Percentiles rank a stretch among this genome's conserved stretches.
These are phyloP conservation scores for Stagonosporopsis rhizophila DNA, from an alignment of 2,329 filamentous ascomycete genomes.

Conservation along the genomic window DNA sequence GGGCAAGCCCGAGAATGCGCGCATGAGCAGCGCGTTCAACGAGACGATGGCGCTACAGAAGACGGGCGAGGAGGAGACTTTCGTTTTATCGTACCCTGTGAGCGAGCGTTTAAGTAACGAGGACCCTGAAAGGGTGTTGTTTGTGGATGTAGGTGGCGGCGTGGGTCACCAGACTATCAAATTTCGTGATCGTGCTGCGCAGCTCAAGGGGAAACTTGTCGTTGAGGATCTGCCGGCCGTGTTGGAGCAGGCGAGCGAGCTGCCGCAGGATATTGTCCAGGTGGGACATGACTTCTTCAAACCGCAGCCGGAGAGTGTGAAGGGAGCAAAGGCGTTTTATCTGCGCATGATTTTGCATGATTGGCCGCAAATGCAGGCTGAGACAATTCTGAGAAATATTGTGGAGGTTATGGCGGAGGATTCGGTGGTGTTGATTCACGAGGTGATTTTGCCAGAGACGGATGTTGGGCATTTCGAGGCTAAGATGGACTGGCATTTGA, in stretches of 20 bases:
- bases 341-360: constrained; percentile 50
- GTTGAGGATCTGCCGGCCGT: constrained; percentile 29
- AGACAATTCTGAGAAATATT: constrained; percentile 44
- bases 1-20: constrained; percentile 17
- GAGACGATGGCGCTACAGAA: constrained; percentile 30
- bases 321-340: constrained; percentile 39
- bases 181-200: constrained; percentile 18
- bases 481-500: constrained; percentile 53
- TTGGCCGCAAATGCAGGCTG: constrained; percentile 47
- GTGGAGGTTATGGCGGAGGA: constrained; percentile 40
- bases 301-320: constrained; percentile 20
- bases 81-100: constrained; percentile 24
- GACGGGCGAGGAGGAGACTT: constrained; percentile 10
- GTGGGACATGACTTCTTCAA: constrained; percentile 28
- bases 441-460: constrained; percentile 50
- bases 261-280: constrained; percentile 11
- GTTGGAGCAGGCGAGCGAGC: constrained; percentile 5
- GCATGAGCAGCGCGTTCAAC: constrained; percentile 36
- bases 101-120: constrained; percentile 17
- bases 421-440: constrained; percentile 55
- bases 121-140: constrained; percentile 13
- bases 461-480: constrained; percentile 42
- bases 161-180: constrained; percentile 22
- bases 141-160: constrained; percentile 31
- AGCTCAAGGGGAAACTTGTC: constrained; percentile 20